These are phyloP conservation scores for Xylaria sp. DNA, from an alignment of 2,329 filamentous ascomycete species.

Conservation along the genomic window DNA sequence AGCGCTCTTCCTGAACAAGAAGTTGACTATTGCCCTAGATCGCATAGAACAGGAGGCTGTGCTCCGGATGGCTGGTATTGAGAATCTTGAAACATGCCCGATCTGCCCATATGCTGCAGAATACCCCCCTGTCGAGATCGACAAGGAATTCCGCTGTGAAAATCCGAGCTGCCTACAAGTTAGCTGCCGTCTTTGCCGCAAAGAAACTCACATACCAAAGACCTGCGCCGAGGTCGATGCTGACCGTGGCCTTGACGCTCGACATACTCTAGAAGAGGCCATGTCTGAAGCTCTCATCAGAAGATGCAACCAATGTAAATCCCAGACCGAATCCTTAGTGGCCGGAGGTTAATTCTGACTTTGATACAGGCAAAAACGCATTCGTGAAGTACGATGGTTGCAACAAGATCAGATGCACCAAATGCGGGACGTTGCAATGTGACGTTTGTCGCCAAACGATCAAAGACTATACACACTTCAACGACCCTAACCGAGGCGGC, in stretches of 20 bases:
- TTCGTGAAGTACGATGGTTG: slow-evolving; percentile 84
- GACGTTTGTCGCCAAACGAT: slow-evolving; percentile 77
- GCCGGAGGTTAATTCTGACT: slow-evolving; percentile 5
- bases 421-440: slow-evolving; percentile 67
- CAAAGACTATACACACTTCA: slow-evolving; percentile 74
- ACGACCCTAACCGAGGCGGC: slow-evolving; percentile 60
- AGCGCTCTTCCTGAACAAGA: slow-evolving; percentile 65
- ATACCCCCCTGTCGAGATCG: slow-evolving; percentile 71
- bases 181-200: slow-evolving; percentile 75
- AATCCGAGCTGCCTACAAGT: slow-evolving; percentile 71
- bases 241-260: slow-evolving; percentile 68
- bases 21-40: slow-evolving; percentile 70
- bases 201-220: slow-evolving; percentile 75
- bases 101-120: slow-evolving; percentile 86
- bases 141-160: slow-evolving; percentile 79
- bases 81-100: slow-evolving; percentile 79
- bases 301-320: slow-evolving; percentile 73
- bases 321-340: no score
- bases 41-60: slow-evolving; percentile 76
- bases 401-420: slow-evolving; percentile 82
- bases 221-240: slow-evolving; percentile 73
- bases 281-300: slow-evolving; percentile 84
- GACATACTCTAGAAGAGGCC: slow-evolving; percentile 81
- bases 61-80: slow-evolving; percentile 74
- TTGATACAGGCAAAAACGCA: slow-evolving; percentile 67